Evolutionary conservation across 148 eudicot species (phyloP), one percentile per base, ranked within the genome.

Genomic region (Fagopyrum esculentum): DNA sequence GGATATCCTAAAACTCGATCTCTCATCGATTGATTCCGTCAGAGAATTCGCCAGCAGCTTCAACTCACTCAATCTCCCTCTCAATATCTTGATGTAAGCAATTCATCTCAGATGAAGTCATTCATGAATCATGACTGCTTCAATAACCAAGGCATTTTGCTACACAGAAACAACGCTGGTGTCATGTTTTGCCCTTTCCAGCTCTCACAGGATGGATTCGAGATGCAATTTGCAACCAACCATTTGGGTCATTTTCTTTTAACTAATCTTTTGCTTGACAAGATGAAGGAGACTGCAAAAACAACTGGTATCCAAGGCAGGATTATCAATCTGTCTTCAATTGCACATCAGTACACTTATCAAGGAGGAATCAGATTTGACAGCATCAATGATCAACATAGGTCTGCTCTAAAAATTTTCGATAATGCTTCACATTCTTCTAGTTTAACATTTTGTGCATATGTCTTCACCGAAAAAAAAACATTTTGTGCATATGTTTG

Each of bases 191-290:
- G 96, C 70, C 70, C 98, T 0, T 90, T 52, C 77, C 80, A 86
- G 69, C 90, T 90, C 48, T 93, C 98, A 4, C 73, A 85, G 75
- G 98, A 93, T 75, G 93, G 93, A 9, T 80, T 90, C 1, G 98
- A 93, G 89, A 74, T 89, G 72, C 98, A 93, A 73, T 90, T 93
- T 66, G 96, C 93, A 0, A 92, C 97, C 40, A 92, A 92, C 77
- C 86, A 92, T 72, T 59, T 92, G 88, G 97, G 97, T 77, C 97
- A 91, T 66, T 91, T 91, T 68, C 86, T 86, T 59, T 80, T 91
- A 73, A 91, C 93, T 57, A 91, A 85, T 73, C 82, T 91, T 17
- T 75, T 91, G 35, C 88, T 91, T 1, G 85, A 86, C 75, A 91
- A 89, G 68, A 91, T 91, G 90, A 91, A 91, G 86, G 81, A 86